Base-by-base conservation (phyloP, 352 stramenopile species). In the Phytophthora hibernalis region DNA sequence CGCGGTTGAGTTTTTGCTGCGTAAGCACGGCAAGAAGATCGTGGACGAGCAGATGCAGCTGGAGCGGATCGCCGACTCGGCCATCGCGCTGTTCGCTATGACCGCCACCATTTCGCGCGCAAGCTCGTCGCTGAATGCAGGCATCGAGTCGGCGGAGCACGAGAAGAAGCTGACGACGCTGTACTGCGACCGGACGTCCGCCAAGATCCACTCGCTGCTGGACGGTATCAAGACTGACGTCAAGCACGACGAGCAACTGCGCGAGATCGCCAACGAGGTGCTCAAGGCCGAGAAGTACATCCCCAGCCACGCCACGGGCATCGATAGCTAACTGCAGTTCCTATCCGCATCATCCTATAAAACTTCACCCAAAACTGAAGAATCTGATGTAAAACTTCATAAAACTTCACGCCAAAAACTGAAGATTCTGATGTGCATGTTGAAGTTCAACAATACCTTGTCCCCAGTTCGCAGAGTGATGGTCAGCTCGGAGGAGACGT, bases 1-100 rank as follows among this genome's bases (percentile, higher is more conserved):
- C 20, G 80, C 81, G 11, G 77, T 94, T 33, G 84, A 95, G 61
- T 79, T 77, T 21, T 64, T 97, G 45, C 76, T 97, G 31, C 85
- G 86, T 55, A 90, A 93, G 68, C 86, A 97, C 73, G 87, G 85
- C 62, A 97, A 97, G 77, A 92, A 92, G 70, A 83, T 97, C 35
- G 77, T 96, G 30, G 77, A 96, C 56, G 82, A 96, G 73, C 87
- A 97, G 80, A 81, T 97, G 75, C 82, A 95, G 70, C 67, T 96
- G 33, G 85, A 92, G 73, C 82, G 89, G 33, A 86, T 96, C n/a
- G 89, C 89, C 11, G 87, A 96, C 68, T 87, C 85, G 55, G 79
- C 87, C 43, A 97, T 96, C 44, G 72, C 83, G 15, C 65, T 97
- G 42, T 95, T 88, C 68, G 86, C 87, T 47, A 94, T 95, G 83